A percentile compares a stretch with the other conserved stretches of the same genome.
These are phyloP conservation scores for Niebla homalea DNA, from an alignment of 495 filamentous ascomycete genomes.

Conservation along the genomic window DNA sequence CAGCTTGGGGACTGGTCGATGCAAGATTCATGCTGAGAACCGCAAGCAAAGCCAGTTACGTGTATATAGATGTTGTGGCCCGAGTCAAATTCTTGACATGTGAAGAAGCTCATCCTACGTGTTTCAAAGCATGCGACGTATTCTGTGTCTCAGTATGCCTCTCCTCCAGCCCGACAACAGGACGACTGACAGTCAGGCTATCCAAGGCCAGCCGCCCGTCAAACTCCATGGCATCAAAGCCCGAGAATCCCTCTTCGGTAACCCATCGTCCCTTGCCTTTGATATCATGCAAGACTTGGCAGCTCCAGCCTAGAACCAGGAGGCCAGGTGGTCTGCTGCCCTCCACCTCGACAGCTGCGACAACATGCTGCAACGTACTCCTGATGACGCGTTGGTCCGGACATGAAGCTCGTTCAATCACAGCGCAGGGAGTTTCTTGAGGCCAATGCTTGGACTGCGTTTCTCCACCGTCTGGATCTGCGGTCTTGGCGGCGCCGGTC, in stretches of 20 bases:
- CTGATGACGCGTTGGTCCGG: constrained; percentile 87
- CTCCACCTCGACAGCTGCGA: constrained; percentile 73
- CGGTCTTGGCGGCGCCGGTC: constrained; percentile 24
- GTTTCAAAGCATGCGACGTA: too few species aligned
- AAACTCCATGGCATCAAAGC: constrained; percentile 35
- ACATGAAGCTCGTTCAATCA: constrained; percentile 88
- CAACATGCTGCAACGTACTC: constrained; percentile 67
- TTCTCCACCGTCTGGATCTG: constrained; percentile 7
- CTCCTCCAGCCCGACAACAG: too few species aligned
- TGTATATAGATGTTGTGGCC: too few species aligned
- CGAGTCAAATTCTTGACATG: too few species aligned
- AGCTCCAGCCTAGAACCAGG: constrained; percentile 76
- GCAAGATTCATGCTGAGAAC: too few species aligned
- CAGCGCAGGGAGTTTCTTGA: constrained; percentile 65
- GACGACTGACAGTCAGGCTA: too few species aligned
- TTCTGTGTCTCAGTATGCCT: too few species aligned
- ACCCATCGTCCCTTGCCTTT: constrained; percentile 52
- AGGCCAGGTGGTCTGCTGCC: constrained; percentile 83
- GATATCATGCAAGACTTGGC: constrained; percentile 53
- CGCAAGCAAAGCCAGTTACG: too few species aligned
- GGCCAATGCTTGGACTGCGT: constrained; percentile 27
- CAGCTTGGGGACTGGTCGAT: too few species aligned
- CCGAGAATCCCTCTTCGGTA: constrained; percentile 81
- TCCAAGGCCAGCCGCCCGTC: neutral
- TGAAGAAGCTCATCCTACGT: too few species aligned